Evolutionary conservation across 2,329 filamentous ascomycete genomes (phyloP).

Genomic region (Xylariaceae sp.): DNA sequence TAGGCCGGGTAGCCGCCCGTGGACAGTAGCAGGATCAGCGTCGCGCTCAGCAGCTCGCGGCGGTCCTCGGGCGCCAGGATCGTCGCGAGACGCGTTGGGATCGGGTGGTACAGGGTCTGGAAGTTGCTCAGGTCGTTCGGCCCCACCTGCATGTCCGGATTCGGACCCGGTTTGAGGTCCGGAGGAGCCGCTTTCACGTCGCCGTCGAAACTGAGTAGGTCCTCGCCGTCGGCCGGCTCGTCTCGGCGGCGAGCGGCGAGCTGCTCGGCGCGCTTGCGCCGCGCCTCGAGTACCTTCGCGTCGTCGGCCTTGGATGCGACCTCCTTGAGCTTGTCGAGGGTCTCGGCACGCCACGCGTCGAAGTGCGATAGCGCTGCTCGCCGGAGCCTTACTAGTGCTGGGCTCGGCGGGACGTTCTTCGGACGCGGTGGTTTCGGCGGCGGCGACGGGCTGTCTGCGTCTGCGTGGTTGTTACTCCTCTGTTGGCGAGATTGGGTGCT

Average conservation of each 20-base stretch:
- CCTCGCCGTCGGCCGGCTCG: conserved; percentile 40
- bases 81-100: conserved; percentile 57
- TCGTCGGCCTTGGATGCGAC: conserved; percentile 58
- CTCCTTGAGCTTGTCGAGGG: conserved; percentile 72
- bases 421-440: conserved; percentile 7
- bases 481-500: not conserved
- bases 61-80: conserved; percentile 62
- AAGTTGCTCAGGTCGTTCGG: conserved; percentile 43
- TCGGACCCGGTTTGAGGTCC: conserved; percentile 2
- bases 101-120: conserved; percentile 55
- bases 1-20: conserved; percentile 75
- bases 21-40: conserved; percentile 71
- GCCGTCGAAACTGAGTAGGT: conserved; percentile 45
- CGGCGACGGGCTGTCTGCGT: not conserved
- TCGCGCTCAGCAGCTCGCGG: conserved; percentile 66
- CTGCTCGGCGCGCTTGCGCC: conserved; percentile 48
- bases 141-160: conserved; percentile 9
- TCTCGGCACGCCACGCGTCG: conserved; percentile 74
- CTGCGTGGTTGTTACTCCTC: conserved; percentile 9
- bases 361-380: conserved; percentile 67
- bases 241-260: conserved; percentile 43
- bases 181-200: not conserved
- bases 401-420: conserved; percentile 24
- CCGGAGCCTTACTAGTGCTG: conserved; percentile 43
- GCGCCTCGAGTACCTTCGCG: conserved; percentile 49